Conservation (phyloP, 805 yeast species). For the Diddensiella transvaalensis region DNA sequence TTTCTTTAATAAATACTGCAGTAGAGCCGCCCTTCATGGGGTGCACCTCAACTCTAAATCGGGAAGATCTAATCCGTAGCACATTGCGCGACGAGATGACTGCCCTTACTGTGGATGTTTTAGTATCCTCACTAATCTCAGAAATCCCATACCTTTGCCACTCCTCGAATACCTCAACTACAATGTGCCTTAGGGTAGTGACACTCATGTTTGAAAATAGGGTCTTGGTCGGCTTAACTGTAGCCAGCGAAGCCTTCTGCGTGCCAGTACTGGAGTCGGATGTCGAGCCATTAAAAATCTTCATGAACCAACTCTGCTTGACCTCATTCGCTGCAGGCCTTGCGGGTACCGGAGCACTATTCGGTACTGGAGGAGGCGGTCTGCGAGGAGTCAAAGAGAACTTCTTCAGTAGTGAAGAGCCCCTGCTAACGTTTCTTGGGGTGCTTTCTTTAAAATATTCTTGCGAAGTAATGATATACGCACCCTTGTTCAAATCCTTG, state of each 20-base stretch:
- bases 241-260: constrained; percentile 5
- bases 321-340: constrained; percentile 23
- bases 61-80: constrained; percentile 32
- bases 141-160: constrained; percentile 39
- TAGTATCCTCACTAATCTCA: constrained; percentile 26
- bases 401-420: constrained; percentile 16
- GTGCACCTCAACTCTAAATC: constrained; percentile 25
- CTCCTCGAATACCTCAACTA: constrained; percentile 31
- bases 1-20: constrained; percentile 26
- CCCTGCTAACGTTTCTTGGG: constrained; percentile 13
- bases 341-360: not conserved
- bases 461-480: constrained; percentile 2
- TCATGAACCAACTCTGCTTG: constrained; percentile 38
- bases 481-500: constrained; percentile 8
- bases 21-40: constrained; percentile 20
- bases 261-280: constrained; percentile 5
- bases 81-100: constrained; percentile 34
- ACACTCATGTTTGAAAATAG: constrained; percentile 28
- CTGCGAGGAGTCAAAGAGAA: constrained; percentile 19
- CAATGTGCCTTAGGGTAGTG: constrained; percentile 28
- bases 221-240: constrained; percentile 21
- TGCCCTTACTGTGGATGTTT: constrained; percentile 30
- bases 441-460: not conserved
- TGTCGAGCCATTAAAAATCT: constrained; percentile 21
- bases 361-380: constrained; percentile 23